Evolutionary conservation across 768 basidiomycete genomes (phyloP), one percentile per base, ranked within the genome.

Genomic region (Psilocybe cyanescens): DNA sequence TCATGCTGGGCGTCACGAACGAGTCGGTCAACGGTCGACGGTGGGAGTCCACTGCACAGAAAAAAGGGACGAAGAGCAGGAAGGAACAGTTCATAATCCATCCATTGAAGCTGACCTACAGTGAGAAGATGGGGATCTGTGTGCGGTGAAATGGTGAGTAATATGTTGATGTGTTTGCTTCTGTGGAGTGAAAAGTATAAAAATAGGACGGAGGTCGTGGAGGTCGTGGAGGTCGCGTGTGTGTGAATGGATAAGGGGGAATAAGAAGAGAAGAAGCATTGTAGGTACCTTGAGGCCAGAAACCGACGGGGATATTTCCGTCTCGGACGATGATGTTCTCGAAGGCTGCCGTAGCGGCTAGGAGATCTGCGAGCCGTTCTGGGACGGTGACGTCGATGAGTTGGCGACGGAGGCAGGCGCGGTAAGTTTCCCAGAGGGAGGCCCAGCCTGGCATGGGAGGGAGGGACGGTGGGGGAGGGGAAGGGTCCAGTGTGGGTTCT

Each of bases 81-180:
- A 39, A 90, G 76, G 62, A 90, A 79, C 24, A 84, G 78, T 64
- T 90, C 89, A 66, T 84, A 86, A 62, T 85, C 83, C 86, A 90
- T 85, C 89, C 89, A 90, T 44, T 88, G 86, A 19, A 90, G 73
- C 66, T 90, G 87, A 6, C 87, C 89, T 52, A 88, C 81, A 24
- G 86, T 88, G 37, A 90, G 79, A 37, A 83, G 77, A 55, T 81
- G 74, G 7, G 79, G 78, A 71, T 90, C 89, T 90, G 52, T 17
- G 60, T 35, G 54, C 57, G 28, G 9, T 31, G 3, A 17, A 58
- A 31, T 30, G 33, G 39, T 58, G 52, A 52, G 48, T 44, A 47
- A 55, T 29, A 19, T 24, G 45, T 29, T 48, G 37, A 7, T 12
- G 14, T 51, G 9, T 8, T 39, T 39, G 50, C 16, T 4, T 14